Base-by-base conservation (phyloP, 805 yeast genomes). In the Metschnikowia noctiluminum region DNA sequence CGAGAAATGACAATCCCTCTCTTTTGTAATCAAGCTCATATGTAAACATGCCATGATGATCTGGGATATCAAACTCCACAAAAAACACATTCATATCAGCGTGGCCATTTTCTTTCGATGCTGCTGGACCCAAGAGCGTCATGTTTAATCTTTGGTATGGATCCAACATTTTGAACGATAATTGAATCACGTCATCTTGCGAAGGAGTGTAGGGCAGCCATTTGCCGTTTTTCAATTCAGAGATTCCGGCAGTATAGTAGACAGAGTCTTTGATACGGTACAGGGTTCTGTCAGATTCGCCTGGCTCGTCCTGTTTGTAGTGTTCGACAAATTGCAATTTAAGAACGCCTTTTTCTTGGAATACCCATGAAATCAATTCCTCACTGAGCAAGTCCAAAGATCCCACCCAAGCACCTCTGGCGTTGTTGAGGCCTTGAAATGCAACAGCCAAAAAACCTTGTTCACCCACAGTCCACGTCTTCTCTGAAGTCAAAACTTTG, bases 41-140 rank as follows among this genome's bases (percentile, higher is more conserved):
- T 2, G 97, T 87, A 71, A 90, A 94, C 79, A 94, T 87, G 49
- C 99, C 99, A 68, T 94, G 96, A 62, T 90, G 97, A 66, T 92
- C 97, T 21, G 99, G 99, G 35, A 89, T 69, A 41, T 77, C 77
- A 68, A 94, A 89, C 45, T 72, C 68, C 15, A 79, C 73, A 16
- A 68, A 69, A 60, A 80, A 84, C 15, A 71, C 63, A 42, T 64
- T 70, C 36, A 76, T 61, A 60, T 82, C 84, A n/a, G 76, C 66
- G 6, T 71, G 66, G 11, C 69, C 70, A 30, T 69, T 69, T 7
- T 59, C 65, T 1, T 61, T 46, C 2, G 71, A 65, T 4, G 70
- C 56, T n/a, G 58, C 70, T 9, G 68, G 65, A 9, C 73, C 73
- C 39, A 72, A 62, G 28, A 77, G 74, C 15, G 65, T 57, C 60